Conservation (phyloP, 1,139 yeast genomes). For the Scheffersomyces segobiensis region DNA sequence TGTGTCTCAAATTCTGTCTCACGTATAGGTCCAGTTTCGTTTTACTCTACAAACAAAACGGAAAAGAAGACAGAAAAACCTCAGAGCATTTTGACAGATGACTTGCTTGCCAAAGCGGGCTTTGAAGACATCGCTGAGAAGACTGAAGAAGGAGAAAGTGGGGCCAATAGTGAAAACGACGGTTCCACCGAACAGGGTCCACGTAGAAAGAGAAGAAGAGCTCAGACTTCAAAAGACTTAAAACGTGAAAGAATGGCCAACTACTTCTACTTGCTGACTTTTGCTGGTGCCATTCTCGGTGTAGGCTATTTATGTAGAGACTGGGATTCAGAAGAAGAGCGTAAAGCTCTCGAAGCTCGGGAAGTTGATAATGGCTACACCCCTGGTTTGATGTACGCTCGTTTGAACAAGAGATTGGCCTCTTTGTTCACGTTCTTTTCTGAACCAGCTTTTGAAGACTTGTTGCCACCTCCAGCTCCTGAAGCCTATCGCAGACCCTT, state of each 20-base stretch:
- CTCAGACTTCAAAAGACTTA: constrained; percentile 60
- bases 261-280: constrained; percentile 61
- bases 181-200: constrained; percentile 4
- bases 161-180: constrained; percentile 9
- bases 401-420: constrained; percentile 70
- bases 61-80: constrained; percentile 31
- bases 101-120: constrained; percentile 80
- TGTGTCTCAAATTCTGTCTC: neutral
- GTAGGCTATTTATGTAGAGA: constrained; percentile 78
- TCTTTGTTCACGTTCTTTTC: constrained; percentile 82
- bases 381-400: constrained; percentile 61
- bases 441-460: constrained; percentile 91
- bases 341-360: constrained; percentile 47
- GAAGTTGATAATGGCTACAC: constrained; percentile 68
- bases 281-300: constrained; percentile 65
- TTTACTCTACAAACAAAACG: constrained; percentile 28
- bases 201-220: constrained; percentile 50
- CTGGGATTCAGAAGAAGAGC: constrained; percentile 82
- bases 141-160: constrained; percentile 7
- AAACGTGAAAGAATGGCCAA: constrained; percentile 66
- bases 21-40: neutral
- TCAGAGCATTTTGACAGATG: constrained; percentile 73
- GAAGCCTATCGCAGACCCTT: constrained; percentile 92
- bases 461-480: constrained; percentile 84
- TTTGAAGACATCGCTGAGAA: constrained; percentile 44